Evolutionary conservation across 1,139 yeast species (phyloP).

Genomic region (Williopsis jadinii): DNA sequence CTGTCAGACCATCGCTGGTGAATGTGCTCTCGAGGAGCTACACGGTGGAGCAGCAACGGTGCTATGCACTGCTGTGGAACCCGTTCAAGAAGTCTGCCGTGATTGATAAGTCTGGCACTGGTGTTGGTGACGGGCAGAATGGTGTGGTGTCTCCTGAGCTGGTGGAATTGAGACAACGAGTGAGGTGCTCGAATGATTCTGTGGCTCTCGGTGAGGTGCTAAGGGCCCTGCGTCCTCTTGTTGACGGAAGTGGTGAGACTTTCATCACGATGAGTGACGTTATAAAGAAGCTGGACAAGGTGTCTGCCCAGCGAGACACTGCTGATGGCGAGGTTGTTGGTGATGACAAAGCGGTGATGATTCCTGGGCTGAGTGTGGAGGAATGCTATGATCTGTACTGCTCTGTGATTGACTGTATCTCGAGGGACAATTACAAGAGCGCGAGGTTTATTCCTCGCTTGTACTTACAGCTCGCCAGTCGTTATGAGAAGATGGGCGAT

Average conservation of each 20-base stretch:
- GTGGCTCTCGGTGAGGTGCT: slow-evolving; percentile 2
- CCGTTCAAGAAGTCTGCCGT: not conserved
- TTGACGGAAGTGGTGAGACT: slow-evolving; percentile 2
- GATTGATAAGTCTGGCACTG: too few relatives aligned
- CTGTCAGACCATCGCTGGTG: not conserved
- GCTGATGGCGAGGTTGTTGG: not conserved
- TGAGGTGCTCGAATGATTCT: not conserved
- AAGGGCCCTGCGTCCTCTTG: not conserved
- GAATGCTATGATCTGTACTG: slow-evolving; percentile 8
- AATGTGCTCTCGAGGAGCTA: too few relatives aligned
- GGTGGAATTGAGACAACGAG: slow-evolving; percentile 4
- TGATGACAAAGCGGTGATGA: not conserved
- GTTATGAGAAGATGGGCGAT: slow-evolving; percentile 1
- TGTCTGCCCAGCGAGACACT: not conserved
- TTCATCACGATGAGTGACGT: slow-evolving; percentile 15
- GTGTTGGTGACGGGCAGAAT: too few relatives aligned
- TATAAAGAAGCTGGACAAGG: slow-evolving; percentile 12
- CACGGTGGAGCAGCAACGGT: too few relatives aligned
- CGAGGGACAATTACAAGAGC: slow-evolving; percentile 12
- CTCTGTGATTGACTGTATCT: slow-evolving; percentile 7
- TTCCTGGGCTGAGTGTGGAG: slow-evolving; percentile 8
- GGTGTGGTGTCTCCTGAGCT: not conserved
- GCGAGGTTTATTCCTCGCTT: slow-evolving; percentile 19
- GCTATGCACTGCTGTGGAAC: not conserved
- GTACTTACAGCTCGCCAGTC: slow-evolving; percentile 13